Percentiles rank a stretch among this genome's conserved stretches.
Conservation (phyloP, 1,284 basidiomycete species). For the Trichosporon ovoides region DNA sequence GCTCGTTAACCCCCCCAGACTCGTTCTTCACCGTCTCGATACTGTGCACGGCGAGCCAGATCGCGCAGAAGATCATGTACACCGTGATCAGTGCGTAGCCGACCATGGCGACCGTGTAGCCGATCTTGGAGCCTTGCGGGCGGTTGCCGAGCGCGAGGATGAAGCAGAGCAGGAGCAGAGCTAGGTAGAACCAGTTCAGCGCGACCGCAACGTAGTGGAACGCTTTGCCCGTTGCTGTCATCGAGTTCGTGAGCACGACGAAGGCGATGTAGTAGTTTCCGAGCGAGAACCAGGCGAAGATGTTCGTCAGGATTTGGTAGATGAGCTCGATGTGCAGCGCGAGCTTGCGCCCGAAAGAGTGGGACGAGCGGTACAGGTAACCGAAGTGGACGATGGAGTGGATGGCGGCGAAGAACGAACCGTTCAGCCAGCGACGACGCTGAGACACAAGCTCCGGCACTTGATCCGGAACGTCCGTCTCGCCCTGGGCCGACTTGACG, state of each 20-base stretch:
- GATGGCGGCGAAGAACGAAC: constrained; percentile 91
- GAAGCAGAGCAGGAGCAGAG: constrained; percentile 81
- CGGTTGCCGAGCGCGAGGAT: constrained; percentile 84
- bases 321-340: constrained; percentile 92
- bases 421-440: constrained; percentile 91
- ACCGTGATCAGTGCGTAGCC: constrained; percentile 82
- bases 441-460: constrained; percentile 88
- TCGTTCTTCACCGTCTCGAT: constrained; percentile 63
- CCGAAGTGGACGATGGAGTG: constrained; percentile 86
- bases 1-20: constrained; percentile 51
- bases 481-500: constrained; percentile 83
- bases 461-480: constrained; percentile 84
- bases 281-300: constrained; percentile 88
- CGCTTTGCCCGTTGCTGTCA: constrained; percentile 6
- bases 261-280: constrained; percentile 89
- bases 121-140: constrained; percentile 78
- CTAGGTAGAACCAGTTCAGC: constrained; percentile 81
- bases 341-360: constrained; percentile 75
- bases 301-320: constrained; percentile 78
- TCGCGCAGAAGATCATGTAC: constrained; percentile 70
- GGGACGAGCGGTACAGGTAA: constrained; percentile 85
- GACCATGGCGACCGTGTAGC: constrained; percentile 72
- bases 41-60: constrained; percentile 72
- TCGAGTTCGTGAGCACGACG: constrained; percentile 33
- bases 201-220: constrained; percentile 65